Evolutionary conservation across 2,329 filamentous ascomycete genomes (phyloP).

Genomic region (Penicillium sp.): DNA sequence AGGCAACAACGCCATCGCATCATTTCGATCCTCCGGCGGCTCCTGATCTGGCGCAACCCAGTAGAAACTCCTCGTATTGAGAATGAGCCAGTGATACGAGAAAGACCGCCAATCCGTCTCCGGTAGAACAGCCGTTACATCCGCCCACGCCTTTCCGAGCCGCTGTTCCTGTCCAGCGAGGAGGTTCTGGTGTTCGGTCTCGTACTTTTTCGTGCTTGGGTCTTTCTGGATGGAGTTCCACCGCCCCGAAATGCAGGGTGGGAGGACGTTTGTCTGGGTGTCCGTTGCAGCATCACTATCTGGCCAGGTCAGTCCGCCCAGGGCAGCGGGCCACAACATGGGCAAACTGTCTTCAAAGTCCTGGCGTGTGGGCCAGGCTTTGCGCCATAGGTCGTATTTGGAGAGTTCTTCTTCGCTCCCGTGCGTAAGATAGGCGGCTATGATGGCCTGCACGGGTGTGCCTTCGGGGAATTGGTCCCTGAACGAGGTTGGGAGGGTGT

Average conservation of each 20-base stretch:
- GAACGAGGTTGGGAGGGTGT: constrained; percentile 57
- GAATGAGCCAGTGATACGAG: constrained; percentile 59
- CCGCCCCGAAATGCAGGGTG: constrained; percentile 38
- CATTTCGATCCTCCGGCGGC: constrained; percentile 40
- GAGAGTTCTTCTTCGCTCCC: constrained; percentile 44
- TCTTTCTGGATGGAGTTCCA: constrained; percentile 33
- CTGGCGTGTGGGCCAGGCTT: constrained; percentile 62
- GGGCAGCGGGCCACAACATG: constrained; percentile 50
- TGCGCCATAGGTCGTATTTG: constrained; percentile 59
- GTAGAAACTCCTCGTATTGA: constrained; percentile 61
- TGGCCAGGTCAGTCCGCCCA: constrained; percentile 40
- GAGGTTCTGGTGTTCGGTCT: constrained; percentile 35
- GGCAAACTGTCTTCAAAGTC: constrained; percentile 62
- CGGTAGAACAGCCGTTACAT: constrained; percentile 46
- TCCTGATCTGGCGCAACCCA: constrained; percentile 48
- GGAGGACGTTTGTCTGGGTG: constrained; percentile 23
- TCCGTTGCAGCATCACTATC: constrained; percentile 19
- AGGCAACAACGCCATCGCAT: constrained; percentile 47
- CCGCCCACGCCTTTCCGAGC: constrained; percentile 51
- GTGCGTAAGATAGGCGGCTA: constrained; percentile 67
- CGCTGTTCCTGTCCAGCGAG: constrained; percentile 54
- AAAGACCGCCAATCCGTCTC: constrained; percentile 45
- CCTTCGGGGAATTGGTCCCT: constrained; percentile 52
- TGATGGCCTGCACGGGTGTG: constrained; percentile 66
- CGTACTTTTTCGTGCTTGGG: constrained; percentile 28